These are phyloP conservation scores for Diaporthe humulicola DNA, from an alignment of 2,329 filamentous ascomycete species.

Conservation along the genomic window DNA sequence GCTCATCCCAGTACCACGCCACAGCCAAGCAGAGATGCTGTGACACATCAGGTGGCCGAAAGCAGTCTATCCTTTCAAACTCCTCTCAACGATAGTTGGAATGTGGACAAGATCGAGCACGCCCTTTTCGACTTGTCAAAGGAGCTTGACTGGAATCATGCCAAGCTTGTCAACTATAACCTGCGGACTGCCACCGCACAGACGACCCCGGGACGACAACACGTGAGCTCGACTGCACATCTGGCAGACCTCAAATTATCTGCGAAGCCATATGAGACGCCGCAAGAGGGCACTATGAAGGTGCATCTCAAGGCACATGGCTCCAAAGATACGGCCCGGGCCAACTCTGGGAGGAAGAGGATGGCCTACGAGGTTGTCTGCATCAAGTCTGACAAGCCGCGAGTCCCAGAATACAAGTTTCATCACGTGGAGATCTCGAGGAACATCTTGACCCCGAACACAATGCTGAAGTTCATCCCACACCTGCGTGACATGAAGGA, in stretches of 20 bases:
- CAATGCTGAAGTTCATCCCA: conserved; percentile 71
- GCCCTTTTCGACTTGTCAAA: conserved; percentile 55
- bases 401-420: conserved; percentile 71
- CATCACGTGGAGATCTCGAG: conserved; percentile 72
- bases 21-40: conserved; percentile 20
- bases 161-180: conserved; percentile 58
- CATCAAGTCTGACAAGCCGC: conserved; percentile 63
- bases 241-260: conserved; percentile 58
- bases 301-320: conserved; percentile 68
- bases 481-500: conserved; percentile 70
- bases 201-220: conserved; percentile 52
- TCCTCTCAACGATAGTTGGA: conserved; percentile 55
- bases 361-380: conserved; percentile 56
- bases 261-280: conserved; percentile 30
- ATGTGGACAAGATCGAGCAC: conserved; percentile 57
- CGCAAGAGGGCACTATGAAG: conserved; percentile 54
- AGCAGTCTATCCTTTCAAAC: conserved; percentile 50
- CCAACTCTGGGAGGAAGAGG: conserved; percentile 60
- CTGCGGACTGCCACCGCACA: conserved; percentile 59
- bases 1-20: conserved; percentile 18
- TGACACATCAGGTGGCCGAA: conserved; percentile 21
- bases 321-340: conserved; percentile 51
- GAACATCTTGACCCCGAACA: conserved; percentile 71
- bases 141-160: conserved; percentile 61
- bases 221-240: conserved; percentile 59